These are phyloP conservation scores for Camptophora hylomeconis DNA, from an alignment of 2,329 filamentous ascomycete species.

Conservation along the genomic window DNA sequence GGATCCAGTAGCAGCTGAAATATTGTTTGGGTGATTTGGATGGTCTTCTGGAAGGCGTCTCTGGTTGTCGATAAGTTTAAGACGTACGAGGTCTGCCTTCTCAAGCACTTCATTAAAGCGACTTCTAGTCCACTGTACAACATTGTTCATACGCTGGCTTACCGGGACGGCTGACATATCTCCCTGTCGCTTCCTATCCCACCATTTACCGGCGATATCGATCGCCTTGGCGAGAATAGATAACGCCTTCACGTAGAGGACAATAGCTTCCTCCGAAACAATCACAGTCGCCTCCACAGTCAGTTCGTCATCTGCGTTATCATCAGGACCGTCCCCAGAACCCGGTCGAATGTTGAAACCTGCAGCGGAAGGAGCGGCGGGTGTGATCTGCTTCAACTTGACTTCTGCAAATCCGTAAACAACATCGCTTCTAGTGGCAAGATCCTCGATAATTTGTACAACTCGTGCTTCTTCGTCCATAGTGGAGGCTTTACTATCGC, in stretches of 20 bases:
- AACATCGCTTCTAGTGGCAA: slow-evolving; percentile 84
- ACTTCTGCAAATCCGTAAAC: slow-evolving; percentile 97
- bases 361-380: slow-evolving; percentile 51
- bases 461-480: slow-evolving; percentile 69
- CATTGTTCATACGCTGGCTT: slow-evolving; percentile 68
- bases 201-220: slow-evolving; percentile 90
- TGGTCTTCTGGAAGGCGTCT: slow-evolving; percentile 72
- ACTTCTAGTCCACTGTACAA: slow-evolving; percentile 86
- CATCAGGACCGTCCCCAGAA: slow-evolving; percentile 17
- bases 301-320: slow-evolving; percentile 51
- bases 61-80: slow-evolving; percentile 78
- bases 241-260: slow-evolving; percentile 90
- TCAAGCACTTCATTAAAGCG: slow-evolving; percentile 96
- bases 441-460: slow-evolving; percentile 76
- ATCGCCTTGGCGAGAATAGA: slow-evolving; percentile 84
- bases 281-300: slow-evolving; percentile 76
- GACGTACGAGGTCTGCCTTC: slow-evolving; percentile 86
- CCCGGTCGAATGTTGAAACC: slow-evolving; percentile 22
- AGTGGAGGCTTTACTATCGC: slow-evolving; percentile 48
- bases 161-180: slow-evolving; percentile 39
- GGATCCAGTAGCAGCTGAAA: slow-evolving; percentile 45
- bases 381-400: slow-evolving; percentile 95
- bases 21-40: slow-evolving; percentile 71
- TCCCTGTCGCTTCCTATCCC: slow-evolving; percentile 62
- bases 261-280: slow-evolving; percentile 84